phyloP scores from a whole-genome alignment of 2,329 filamentous ascomycete species.

The Coniochaeta ligniaria region DNA sequence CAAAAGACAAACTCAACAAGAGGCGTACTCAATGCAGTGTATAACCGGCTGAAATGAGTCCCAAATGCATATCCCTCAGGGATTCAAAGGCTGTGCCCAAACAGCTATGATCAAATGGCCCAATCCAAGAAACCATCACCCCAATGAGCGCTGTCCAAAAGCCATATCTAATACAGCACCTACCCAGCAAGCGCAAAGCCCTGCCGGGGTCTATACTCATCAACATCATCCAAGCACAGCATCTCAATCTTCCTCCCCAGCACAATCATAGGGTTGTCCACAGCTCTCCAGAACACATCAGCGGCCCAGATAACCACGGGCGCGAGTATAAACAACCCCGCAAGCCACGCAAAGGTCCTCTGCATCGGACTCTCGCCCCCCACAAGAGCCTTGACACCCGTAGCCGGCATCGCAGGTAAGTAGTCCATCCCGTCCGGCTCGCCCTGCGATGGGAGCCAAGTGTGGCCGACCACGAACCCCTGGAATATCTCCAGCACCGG shows the following conservation, averaged over 20 bases:
- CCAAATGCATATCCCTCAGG: no score
- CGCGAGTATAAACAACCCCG: slow-evolving; percentile 27
- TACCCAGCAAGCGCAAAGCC: slow-evolving; percentile 15
- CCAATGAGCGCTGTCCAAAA: background rate
- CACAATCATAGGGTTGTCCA: slow-evolving; percentile 37
- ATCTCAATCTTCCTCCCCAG: slow-evolving; percentile 20
- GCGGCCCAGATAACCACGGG: slow-evolving; percentile 42
- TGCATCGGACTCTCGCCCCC: slow-evolving; percentile 20
- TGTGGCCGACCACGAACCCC: slow-evolving; percentile 19
- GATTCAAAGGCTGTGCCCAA: no score
- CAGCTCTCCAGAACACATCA: slow-evolving; percentile 51
- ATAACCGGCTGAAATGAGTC: no score
- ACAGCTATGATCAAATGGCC: no score
- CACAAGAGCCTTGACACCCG: slow-evolving; percentile 23
- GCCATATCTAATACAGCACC: background rate
- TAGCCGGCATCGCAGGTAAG: slow-evolving; percentile 13
- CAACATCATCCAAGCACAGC: slow-evolving; percentile 14
- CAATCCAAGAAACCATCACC: background rate
- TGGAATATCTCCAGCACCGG: slow-evolving; percentile 34
- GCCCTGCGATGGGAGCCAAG: slow-evolving; percentile 13
- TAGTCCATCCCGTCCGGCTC: slow-evolving; percentile 13
- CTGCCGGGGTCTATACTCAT: slow-evolving; percentile 8
- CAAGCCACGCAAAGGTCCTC: slow-evolving; percentile 24
- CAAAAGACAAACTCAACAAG: no score
- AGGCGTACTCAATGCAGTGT: no score